Evolutionary conservation across 352 stramenopile genomes (phyloP), one percentile per base, ranked within the genome.

Genomic region (Globisporangium cystogenes): DNA sequence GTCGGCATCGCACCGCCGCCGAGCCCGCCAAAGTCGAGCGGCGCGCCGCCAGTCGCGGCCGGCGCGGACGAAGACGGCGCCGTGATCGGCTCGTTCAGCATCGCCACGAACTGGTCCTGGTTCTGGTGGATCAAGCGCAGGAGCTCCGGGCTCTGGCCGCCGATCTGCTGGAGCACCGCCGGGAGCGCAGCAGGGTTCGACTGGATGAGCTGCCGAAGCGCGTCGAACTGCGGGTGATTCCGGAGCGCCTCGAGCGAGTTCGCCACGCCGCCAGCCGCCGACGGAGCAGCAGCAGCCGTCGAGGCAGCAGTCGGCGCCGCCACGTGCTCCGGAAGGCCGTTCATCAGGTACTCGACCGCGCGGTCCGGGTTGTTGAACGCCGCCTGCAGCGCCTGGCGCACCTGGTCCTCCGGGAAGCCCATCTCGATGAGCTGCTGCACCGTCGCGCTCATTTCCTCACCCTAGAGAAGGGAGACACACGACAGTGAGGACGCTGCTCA

Each of bases 311-410:
- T 57, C 1, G 72, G 67, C 7, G 56, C 33, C 14, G 33, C 37
- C 33, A 64, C 60, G 29, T 81, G 70, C 37, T 89, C 71, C 20
- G 86, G 82, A 45, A 95, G 93, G 31, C 84, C 79, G 37, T 86
- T 93, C 84, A 95, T 94, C 54, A 96, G 52, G 57, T 96, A 96
- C 62, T 96, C 82, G 29, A 95, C 82, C 0, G 86, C 87, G 23
- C 87, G 83, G 41, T 94, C 78, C 4, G 79, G 57, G 76, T 96
- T 93, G 71, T 91, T 90, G 58, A 92, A 96, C 7, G 87, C 87
- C 2, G 86, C 86, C 40, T 79, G 70, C 27, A 96, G 62, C 1
- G 86, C 86, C 23, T 66, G 70, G 33, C 79, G 80, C 24, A 89
- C 82, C 52, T 96, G 81, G 50, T 94, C 83, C 54, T 95, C 81